Conservation (phyloP, 805 yeast genomes). For the Brettanomyces sp. region DNA sequence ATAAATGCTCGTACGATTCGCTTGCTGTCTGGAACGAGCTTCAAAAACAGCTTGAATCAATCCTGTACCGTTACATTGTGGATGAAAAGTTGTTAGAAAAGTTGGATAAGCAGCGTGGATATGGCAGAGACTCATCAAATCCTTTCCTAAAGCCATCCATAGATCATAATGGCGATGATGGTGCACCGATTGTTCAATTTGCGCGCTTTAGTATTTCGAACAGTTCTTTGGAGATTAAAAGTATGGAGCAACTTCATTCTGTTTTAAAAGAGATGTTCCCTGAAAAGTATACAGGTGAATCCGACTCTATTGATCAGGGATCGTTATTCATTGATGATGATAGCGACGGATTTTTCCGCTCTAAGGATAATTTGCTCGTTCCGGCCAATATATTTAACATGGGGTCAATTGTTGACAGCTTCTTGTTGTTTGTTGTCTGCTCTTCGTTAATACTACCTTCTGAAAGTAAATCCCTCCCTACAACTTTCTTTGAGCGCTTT, state of each 20-base stretch:
- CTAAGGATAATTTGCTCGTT: constrained; percentile 55
- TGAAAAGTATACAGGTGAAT: constrained; percentile 30
- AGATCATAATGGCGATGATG: constrained; percentile 7
- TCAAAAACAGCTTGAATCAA: constrained; percentile 30
- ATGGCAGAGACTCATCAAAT: constrained; percentile 4
- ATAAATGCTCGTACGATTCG: constrained; percentile 15
- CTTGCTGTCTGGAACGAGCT: constrained; percentile 34
- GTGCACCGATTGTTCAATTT: constrained; percentile 27
- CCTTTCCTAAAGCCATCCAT: constrained; percentile 18
- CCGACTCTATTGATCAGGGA: constrained; percentile 5
- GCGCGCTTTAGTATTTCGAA: constrained; percentile 22
- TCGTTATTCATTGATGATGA: constrained; percentile 54
- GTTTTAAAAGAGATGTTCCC: constrained; percentile 60
- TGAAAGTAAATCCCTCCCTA: constrained; percentile 20
- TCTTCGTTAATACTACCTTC: constrained; percentile 33
- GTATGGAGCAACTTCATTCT: constrained; percentile 27
- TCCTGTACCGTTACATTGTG: constrained; percentile 29
- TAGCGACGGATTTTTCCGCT: constrained; percentile 37
- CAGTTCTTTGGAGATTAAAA: constrained; percentile 12
- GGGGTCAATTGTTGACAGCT: constrained; percentile 67
- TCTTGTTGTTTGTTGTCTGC: constrained; percentile 59
- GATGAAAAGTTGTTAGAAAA: constrained; percentile 23
- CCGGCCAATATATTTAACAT: constrained; percentile 70
- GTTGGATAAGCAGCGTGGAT: constrained; percentile 12
- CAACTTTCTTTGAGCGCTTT: constrained; percentile 49